A percentile compares a stretch with the other conserved stretches of the same genome.
Evolutionary conservation across 441 rosid species (phyloP).

Genomic region (Bruguiera hainesii): DNA sequence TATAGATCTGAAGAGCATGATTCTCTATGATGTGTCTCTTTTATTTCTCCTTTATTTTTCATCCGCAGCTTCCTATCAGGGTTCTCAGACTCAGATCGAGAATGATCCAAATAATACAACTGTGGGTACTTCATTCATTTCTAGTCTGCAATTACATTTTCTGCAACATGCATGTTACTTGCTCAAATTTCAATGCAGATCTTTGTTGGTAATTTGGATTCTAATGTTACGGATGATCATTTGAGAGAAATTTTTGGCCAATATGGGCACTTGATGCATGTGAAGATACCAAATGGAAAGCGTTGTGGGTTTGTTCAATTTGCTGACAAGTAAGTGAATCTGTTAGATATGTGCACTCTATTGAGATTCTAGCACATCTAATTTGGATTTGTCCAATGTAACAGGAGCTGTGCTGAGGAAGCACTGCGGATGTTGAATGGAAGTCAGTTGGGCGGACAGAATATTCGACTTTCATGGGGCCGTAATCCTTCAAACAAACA

Average conservation of each 20-base stretch:
- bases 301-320: slow-evolving; percentile 97
- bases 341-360: slow-evolving; percentile 2
- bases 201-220: slow-evolving; percentile 81
- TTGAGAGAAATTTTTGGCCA: slow-evolving; percentile 75
- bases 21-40: background rate
- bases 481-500: slow-evolving; percentile 89
- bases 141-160: background rate
- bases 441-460: slow-evolving; percentile 69
- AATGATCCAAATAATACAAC: slow-evolving; percentile 88
- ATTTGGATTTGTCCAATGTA: slow-evolving; percentile 8
- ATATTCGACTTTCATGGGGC: slow-evolving; percentile 91
- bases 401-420: slow-evolving; percentile 91
- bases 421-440: slow-evolving; percentile 72
- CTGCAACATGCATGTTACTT: slow-evolving; percentile 2
- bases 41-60: slow-evolving; percentile 16
- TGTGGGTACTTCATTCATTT: slow-evolving; percentile 47
- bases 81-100: slow-evolving; percentile 52
- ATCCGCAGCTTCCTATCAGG: slow-evolving; percentile 73
- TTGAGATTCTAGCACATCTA: background rate
- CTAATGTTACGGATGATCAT: slow-evolving; percentile 57
- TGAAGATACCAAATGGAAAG: slow-evolving; percentile 85
- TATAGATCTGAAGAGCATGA: background rate
- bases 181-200: slow-evolving; percentile 42
- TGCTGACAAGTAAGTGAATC: slow-evolving; percentile 59
- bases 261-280: slow-evolving; percentile 79